phyloP scores from a whole-genome alignment of 305 asterid genomes.

The Fraxinus latifolia region DNA sequence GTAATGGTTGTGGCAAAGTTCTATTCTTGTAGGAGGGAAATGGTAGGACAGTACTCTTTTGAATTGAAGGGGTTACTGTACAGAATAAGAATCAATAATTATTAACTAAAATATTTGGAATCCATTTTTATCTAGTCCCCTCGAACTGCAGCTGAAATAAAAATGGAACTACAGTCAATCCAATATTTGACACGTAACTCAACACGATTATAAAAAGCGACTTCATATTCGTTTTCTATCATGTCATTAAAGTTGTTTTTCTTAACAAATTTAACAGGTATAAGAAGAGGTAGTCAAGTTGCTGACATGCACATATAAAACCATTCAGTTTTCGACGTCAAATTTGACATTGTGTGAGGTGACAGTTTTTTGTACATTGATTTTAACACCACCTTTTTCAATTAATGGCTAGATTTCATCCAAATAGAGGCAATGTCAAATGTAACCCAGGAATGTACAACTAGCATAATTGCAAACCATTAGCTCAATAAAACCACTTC shows the following conservation, averaged over 20 bases:
- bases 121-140: background rate
- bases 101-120: background rate
- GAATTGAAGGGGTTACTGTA: background rate
- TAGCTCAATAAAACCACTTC: background rate
- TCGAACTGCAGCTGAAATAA: background rate
- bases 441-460: too few species aligned
- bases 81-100: too few species aligned
- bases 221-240: background rate
- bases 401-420: too few species aligned
- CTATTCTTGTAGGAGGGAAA: too few species aligned
- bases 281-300: background rate
- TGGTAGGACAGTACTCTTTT: too few species aligned
- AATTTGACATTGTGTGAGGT: too few species aligned
- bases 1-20: too few species aligned
- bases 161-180: background rate
- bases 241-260: background rate
- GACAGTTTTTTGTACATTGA: too few species aligned
- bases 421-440: too few species aligned
- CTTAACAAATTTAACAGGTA: background rate
- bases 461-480: background rate
- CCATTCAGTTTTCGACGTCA: too few species aligned
- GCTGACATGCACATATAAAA: background rate
- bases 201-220: background rate
- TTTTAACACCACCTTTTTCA: too few species aligned
- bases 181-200: background rate